Percentiles rank a stretch among this genome's conserved stretches.
Conservation (phyloP, 148 eudicot genomes). For the Amaranthus hypochondriacus region DNA sequence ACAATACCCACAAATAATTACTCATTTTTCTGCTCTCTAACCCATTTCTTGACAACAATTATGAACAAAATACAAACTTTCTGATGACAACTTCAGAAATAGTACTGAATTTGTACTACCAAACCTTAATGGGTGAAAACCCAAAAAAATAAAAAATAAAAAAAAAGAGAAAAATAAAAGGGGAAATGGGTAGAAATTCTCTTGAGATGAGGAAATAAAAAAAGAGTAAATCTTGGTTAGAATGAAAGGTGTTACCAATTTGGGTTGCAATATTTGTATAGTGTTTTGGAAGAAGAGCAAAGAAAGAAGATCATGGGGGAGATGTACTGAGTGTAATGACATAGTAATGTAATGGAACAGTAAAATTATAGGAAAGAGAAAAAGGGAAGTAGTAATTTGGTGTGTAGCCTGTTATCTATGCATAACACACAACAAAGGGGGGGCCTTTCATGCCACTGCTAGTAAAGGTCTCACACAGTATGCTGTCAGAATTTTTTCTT, state of each 20-base stretch:
- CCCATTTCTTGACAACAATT: background rate
- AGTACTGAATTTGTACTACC: too few species aligned
- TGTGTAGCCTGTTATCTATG: background rate
- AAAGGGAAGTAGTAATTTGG: constrained; percentile 9
- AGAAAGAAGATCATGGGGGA: background rate
- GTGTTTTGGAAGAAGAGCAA: constrained; percentile 5
- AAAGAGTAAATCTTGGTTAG: background rate
- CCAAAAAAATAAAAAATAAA: constrained; percentile 9
- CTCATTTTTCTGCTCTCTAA: constrained; percentile 4
- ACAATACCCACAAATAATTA: constrained; percentile 1
- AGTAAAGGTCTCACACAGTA: constrained; percentile 24
- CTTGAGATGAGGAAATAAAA: constrained; percentile 5
- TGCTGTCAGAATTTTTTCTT: constrained; percentile 31
- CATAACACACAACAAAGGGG: background rate
- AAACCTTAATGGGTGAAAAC: background rate
- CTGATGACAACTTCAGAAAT: too few species aligned
- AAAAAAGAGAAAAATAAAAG: constrained; percentile 1
- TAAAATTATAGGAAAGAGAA: constrained; percentile 3
- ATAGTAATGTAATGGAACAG: constrained; percentile 25
- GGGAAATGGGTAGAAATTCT: constrained; percentile 16
- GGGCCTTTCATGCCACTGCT: constrained; percentile 27
- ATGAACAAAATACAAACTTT: constrained; percentile 1
- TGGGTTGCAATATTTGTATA: constrained; percentile 13
- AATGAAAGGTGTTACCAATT: background rate
- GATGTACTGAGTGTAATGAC: background rate